Evolutionary conservation across 2,329 filamentous ascomycete species (phyloP).

Genomic region (Mycosphaerelloides madeirae): DNA sequence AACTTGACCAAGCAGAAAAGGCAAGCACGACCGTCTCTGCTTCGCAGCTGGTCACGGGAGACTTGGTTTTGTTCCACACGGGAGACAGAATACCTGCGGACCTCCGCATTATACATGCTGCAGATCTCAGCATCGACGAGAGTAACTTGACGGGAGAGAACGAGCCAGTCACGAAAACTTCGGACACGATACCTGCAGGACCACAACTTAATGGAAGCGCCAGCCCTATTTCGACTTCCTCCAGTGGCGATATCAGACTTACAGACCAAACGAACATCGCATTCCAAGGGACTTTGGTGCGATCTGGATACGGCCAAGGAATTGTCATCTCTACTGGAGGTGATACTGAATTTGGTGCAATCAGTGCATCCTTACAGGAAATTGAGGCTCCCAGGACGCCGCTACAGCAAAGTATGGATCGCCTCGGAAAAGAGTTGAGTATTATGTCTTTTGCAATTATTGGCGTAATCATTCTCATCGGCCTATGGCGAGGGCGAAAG

Average conservation of each 20-base stretch:
- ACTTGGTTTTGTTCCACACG: conserved; percentile 88
- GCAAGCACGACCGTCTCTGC: conserved; percentile 82
- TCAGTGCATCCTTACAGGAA: conserved; percentile 86
- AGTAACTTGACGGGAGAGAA: conserved; percentile 97
- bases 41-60: conserved; percentile 80
- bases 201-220: conserved; percentile 21
- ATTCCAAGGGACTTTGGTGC: conserved; percentile 95
- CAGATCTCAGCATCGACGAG: conserved; percentile 89
- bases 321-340: conserved; percentile 96
- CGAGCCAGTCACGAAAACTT: conserved; percentile 76
- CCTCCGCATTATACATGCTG: conserved; percentile 84
- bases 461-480: conserved; percentile 84
- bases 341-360: conserved; percentile 91
- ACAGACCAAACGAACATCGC: conserved; percentile 85
- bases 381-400: conserved; percentile 95
- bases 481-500: conserved; percentile 82
- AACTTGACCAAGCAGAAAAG: conserved; percentile 61
- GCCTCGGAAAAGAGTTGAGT: conserved; percentile 91
- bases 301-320: conserved; percentile 90
- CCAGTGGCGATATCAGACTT: conserved; percentile 56
- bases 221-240: conserved; percentile 8
- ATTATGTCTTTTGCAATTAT: conserved; percentile 97
- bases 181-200: conserved; percentile 51
- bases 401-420: conserved; percentile 92
- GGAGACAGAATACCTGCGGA: conserved; percentile 96